Base-by-base conservation (phyloP, 169 alveolate genomes). In the Neospora caninum region DNA sequence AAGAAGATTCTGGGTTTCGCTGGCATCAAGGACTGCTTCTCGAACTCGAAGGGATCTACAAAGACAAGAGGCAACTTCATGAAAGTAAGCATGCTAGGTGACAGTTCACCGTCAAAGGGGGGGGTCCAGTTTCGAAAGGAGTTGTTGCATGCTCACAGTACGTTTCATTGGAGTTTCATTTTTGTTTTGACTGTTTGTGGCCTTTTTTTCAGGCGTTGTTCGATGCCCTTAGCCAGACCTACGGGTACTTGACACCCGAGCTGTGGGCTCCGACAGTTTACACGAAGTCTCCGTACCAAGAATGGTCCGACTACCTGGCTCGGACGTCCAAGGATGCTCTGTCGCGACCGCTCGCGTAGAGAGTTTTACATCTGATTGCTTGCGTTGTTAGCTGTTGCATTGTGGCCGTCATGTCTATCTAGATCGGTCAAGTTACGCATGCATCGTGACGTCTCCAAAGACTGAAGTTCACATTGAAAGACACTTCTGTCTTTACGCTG, bases 221-320 rank as follows among this genome's bases (percentile, higher is more conserved):
- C 98, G 98, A 98, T 93, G 99, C 99, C 88, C 97, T 99, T 88
- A 96, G 98, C 94, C 98, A 99, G 96, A 98, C 99, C 88, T 99
- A 99, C 96, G 99, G 99, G 43, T 99, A 98, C 98, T 98, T 99
- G 95, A 99, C 99, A 70, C 99, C 99, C n/a, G 99, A 99, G 93
- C 98, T 99, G 94, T 99, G 99, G 99, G 97, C 96, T 95, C 98
- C 97, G 58, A 96, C 97, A 42, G 96, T 94, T 93, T 97, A 97
- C 93, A 98, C 97, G 88, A 98, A 97, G 95, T 97, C 99, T 45
- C 99, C 99, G 43, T 98, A 97, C 97, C 99, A 98, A 96, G 99
- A 98, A 96, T 98, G 97, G 98, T 97, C 99, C 82, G 99, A 98
- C 95, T 98, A 97, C 98, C 98, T 99, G 91, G 97, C 96, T 92